Conservation (phyloP, 768 basidiomycete species). For the Rhodotorula graminis region DNA sequence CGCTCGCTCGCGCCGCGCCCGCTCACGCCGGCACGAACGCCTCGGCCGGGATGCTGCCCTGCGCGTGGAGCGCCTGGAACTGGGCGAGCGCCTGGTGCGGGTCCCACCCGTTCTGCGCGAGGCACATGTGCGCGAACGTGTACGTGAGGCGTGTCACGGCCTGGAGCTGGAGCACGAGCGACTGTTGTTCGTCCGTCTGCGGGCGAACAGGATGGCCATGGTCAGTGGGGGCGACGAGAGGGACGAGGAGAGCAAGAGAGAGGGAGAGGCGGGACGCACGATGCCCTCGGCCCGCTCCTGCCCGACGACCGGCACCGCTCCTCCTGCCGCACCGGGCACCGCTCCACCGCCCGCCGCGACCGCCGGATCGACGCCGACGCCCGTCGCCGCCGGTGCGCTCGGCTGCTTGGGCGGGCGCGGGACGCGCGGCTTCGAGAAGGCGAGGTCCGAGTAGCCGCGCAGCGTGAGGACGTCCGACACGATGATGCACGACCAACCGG, state of each 20-base stretch:
- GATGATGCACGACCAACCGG: conserved; percentile 85
- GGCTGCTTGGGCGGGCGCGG: conserved; percentile 41
- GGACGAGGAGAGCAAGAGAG: not conserved
- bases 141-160: conserved; percentile 72
- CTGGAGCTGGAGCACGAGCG: conserved; percentile 65
- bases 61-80: conserved; percentile 66
- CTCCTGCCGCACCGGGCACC: too few relatives aligned
- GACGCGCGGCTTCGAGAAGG: conserved; percentile 62
- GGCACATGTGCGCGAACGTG: conserved; percentile 74
- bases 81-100: conserved; percentile 70
- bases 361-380: conserved; percentile 3
- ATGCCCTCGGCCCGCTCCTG: conserved; percentile 33
- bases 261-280: conserved; percentile 7
- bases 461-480: conserved; percentile 82
- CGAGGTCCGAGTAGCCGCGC: conserved; percentile 74
- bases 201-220: not conserved
- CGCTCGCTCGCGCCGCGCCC: not conserved
- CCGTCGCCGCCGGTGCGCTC: conserved; percentile 44
- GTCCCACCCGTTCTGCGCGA: conserved; percentile 81
- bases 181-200: conserved; percentile 67
- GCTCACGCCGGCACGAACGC: conserved; percentile 23
- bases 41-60: conserved; percentile 38
- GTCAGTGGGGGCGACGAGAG: not conserved
- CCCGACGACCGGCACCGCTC: not conserved
- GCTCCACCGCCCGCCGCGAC: not conserved